Conservation (phyloP, 495 filamentous ascomycete genomes). For the Tuber magnatum region DNA sequence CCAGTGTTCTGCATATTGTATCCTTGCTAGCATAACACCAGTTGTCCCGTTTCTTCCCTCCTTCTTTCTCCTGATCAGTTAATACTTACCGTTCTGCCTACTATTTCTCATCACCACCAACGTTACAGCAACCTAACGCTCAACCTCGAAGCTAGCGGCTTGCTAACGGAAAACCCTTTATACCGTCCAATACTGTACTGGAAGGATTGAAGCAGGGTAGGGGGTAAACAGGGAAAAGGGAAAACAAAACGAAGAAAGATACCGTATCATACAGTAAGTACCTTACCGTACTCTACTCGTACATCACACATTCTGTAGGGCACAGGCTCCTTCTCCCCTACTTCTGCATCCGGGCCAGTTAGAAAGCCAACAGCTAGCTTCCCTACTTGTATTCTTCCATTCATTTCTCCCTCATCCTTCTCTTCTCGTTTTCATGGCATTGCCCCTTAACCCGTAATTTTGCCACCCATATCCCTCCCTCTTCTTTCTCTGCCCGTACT, state of each 20-base stretch:
- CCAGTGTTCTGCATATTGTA: not conserved
- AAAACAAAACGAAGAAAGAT: not conserved
- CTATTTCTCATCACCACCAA: not conserved
- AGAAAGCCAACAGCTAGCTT: not conserved
- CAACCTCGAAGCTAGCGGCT: not conserved
- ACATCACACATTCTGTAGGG: not conserved
- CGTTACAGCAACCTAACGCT: not conserved
- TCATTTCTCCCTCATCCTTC: not conserved
- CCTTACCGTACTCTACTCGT: not conserved
- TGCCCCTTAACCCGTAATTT: slow-evolving; percentile 31
- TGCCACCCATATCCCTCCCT: slow-evolving; percentile 9
- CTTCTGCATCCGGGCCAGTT: not conserved
- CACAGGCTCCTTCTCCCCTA: not conserved
- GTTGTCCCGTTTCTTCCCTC: not conserved
- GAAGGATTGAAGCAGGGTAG: not conserved
- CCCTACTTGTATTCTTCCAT: not conserved
- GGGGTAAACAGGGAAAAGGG: not conserved
- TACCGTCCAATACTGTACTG: not conserved
- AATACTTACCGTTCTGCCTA: not conserved
- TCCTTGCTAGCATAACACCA: not conserved
- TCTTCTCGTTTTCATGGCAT: not conserved
- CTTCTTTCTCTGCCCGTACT: slow-evolving; percentile 9
- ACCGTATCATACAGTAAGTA: not conserved
- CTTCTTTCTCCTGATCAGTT: not conserved
- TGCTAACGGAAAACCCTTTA: not conserved